Percentiles rank a stretch among this genome's conserved stretches.
These are phyloP conservation scores for Saitozyma podzolica DNA, from an alignment of 768 basidiomycete species.

Conservation along the genomic window DNA sequence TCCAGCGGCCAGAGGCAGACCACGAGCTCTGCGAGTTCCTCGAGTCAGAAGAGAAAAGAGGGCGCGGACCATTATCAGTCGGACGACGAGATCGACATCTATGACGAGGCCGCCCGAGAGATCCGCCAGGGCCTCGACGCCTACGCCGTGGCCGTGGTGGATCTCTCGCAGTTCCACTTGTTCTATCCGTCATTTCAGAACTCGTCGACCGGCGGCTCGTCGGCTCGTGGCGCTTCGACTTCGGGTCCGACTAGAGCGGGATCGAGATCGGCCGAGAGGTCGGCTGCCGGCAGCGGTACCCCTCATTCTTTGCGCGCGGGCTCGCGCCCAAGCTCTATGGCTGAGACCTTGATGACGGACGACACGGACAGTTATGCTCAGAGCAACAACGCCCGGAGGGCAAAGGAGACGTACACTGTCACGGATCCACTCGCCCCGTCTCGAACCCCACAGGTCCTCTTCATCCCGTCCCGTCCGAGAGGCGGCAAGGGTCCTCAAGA, in stretches of 20 bases:
- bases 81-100: slow-evolving; percentile 33
- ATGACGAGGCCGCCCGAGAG: slow-evolving; percentile 45
- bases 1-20: slow-evolving; percentile 4
- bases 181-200: slow-evolving; percentile 47
- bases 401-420: slow-evolving; percentile 29
- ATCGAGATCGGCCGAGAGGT: neutral
- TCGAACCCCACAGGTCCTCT: slow-evolving; percentile 41
- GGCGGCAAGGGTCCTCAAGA: neutral
- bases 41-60: slow-evolving; percentile 22
- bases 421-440: slow-evolving; percentile 32
- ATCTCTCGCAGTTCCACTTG: slow-evolving; percentile 47
- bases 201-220: slow-evolving; percentile 27
- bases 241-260: neutral
- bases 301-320: too few relatives aligned
- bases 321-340: too few relatives aligned
- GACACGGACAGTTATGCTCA: slow-evolving; percentile 28
- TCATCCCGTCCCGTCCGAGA: slow-evolving; percentile 19
- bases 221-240: slow-evolving; percentile 7
- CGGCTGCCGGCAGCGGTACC: neutral
- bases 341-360: neutral
- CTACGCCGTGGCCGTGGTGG: slow-evolving; percentile 45
- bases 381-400: slow-evolving; percentile 14
- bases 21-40: slow-evolving; percentile 9
- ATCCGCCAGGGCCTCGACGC: slow-evolving; percentile 42
- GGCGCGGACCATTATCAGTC: slow-evolving; percentile 28